Conservation (phyloP, 805 yeast genomes). For the Cyberlindnera galapagoensis region DNA sequence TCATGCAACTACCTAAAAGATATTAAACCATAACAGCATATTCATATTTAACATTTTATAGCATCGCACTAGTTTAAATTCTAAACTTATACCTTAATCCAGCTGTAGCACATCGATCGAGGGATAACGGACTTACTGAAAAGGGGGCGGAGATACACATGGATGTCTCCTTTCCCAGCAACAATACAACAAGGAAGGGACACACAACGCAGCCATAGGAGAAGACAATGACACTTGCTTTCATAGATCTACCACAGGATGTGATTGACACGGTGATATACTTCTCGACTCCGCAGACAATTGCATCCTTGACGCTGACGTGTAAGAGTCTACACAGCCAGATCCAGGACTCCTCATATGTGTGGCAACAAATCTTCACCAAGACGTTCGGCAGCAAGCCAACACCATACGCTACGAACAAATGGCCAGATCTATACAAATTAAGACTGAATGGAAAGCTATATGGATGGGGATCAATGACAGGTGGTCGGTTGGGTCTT, state of each 20-base stretch:
- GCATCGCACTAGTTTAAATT: too few species aligned
- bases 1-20: slow-evolving; percentile 19
- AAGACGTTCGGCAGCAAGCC: slow-evolving; percentile 40
- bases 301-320: slow-evolving; percentile 33
- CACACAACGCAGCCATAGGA: background rate
- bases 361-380: slow-evolving; percentile 38
- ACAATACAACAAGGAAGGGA: background rate
- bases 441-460: slow-evolving; percentile 34
- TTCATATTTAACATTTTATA: background rate
- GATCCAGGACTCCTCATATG: slow-evolving; percentile 32
- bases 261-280: slow-evolving; percentile 30
- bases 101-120: too few species aligned
- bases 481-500: slow-evolving; percentile 43
- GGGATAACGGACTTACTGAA: too few species aligned
- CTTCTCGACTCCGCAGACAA: slow-evolving; percentile 26
- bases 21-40: background rate
- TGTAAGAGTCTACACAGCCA: slow-evolving; percentile 30
- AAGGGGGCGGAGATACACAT: too few species aligned
- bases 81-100: too few species aligned
- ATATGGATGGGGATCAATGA: slow-evolving; percentile 45
- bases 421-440: slow-evolving; percentile 46
- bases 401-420: slow-evolving; percentile 33
- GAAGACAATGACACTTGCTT: background rate
- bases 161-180: background rate
- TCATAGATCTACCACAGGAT: slow-evolving; percentile 24